Evolutionary conservation across 495 filamentous ascomycete species (phyloP), one percentile per base, ranked within the genome.

Genomic region (Tuber melanosporum): DNA sequence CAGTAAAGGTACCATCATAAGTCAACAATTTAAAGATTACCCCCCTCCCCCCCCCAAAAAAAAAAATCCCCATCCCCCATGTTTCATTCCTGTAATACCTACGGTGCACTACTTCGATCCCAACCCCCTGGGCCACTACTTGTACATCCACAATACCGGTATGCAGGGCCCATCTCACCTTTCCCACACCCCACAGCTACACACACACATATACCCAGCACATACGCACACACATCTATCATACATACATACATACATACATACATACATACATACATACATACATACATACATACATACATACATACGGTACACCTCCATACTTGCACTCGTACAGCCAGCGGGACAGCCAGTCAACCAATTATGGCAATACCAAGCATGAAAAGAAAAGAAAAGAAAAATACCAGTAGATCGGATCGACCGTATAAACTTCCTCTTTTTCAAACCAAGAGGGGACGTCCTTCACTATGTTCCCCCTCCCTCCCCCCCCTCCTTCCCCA

Each of bases 361-460:
- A 36, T 66, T 66, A 36, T 3, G 57, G 57, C 12, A 66, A 26
- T 66, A 26, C 12, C 57, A 66, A 66, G 57, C 57, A 66, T 26
- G 17, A 66, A 66, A 62, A 66, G 36, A 5, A 5, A 19, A 15
- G 36, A 62, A 66, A 66, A 4, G 1, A 19, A 15, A 66, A 66
- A 36, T 12, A 15, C 26, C 57, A 0, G 4, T 32, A 3, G 57
- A 66, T 66, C 26, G 17, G 57, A 66, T 66, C 57, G 26, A 17
- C 57, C 57, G 57, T 66, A 66, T 66, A 66, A 66, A 66, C 26
- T 66, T 36, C 57, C 57, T 19, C 57, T 66, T 32, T 32, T 66
- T 36, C 8, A 12, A 26, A 66, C 57, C 12, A 2, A 7, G 57
- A 66, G 26, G 12, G 26, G 26, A 19, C 57, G 14, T 36, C 8